phyloP scores from a whole-genome alignment of 495 filamentous ascomycete genomes.

The Penicillium soppii region DNA sequence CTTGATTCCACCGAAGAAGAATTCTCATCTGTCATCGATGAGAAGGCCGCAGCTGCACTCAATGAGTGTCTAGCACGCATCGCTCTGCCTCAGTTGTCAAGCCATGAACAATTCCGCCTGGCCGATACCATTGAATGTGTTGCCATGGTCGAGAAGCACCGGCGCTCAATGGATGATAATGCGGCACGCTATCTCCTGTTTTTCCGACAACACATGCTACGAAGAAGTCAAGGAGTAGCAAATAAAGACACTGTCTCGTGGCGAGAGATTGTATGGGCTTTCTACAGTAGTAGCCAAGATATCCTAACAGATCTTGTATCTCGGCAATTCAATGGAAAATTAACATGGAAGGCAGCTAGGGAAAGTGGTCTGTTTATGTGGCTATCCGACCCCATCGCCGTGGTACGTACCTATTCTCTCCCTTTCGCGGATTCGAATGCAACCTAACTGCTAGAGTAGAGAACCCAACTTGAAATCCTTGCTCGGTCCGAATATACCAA shows the following conservation, averaged over 20 bases:
- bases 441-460: constrained; percentile 45
- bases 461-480: constrained; percentile 79
- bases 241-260: constrained; percentile 74
- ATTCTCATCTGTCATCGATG: constrained; percentile 63
- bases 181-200: constrained; percentile 88
- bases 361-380: constrained; percentile 96
- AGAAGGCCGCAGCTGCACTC: constrained; percentile 67
- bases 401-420: constrained; percentile 56
- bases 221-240: constrained; percentile 57
- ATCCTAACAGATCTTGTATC: constrained; percentile 88
- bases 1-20: constrained; percentile 58
- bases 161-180: constrained; percentile 89
- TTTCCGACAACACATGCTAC: constrained; percentile 80
- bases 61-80: constrained; percentile 75
- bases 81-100: constrained; percentile 78
- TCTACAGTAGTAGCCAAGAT: constrained; percentile 88
- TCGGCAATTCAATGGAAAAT: constrained; percentile 68
- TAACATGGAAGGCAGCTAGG: constrained; percentile 81
- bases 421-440: not conserved
- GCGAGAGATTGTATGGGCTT: constrained; percentile 94
- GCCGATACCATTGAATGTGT: constrained; percentile 87
- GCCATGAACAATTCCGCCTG: constrained; percentile 85
- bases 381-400: constrained; percentile 71
- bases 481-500: constrained; percentile 93
- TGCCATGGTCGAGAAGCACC: constrained; percentile 82